Percentiles rank a stretch among this genome's conserved stretches.
phyloP scores from a whole-genome alignment of 352 stramenopile genomes.

The Pythium brachiatum region DNA sequence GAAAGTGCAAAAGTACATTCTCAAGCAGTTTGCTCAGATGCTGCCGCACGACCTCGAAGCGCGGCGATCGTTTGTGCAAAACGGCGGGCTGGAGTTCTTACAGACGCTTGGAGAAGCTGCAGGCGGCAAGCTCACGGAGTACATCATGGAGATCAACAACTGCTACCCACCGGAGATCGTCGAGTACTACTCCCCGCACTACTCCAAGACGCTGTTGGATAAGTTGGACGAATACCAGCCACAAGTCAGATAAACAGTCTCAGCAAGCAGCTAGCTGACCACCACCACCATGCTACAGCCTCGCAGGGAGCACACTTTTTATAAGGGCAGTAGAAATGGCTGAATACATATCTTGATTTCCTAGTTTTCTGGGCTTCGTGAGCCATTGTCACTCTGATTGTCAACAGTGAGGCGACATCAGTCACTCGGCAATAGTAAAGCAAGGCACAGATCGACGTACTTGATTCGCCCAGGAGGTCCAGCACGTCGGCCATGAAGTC shows the following conservation, averaged over 20 bases:
- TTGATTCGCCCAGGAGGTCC: constrained; percentile 80
- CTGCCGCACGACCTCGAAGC: constrained; percentile 93
- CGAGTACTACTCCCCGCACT: constrained; percentile 96
- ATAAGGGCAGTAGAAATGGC: background rate
- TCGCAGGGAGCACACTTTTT: background rate
- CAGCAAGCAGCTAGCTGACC: background rate
- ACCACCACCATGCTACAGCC: background rate
- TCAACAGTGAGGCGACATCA: too few relatives aligned
- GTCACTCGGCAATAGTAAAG: too few relatives aligned
- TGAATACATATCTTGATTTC: constrained; percentile 7
- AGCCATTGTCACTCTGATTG: constrained; percentile 2
- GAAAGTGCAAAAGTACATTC: constrained; percentile 96
- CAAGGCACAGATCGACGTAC: too few relatives aligned
- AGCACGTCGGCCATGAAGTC: constrained; percentile 93
- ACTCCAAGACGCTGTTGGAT: constrained; percentile 94
- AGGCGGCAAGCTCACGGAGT: constrained; percentile 93
- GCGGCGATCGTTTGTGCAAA: constrained; percentile 91
- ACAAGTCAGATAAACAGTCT: constrained; percentile 61
- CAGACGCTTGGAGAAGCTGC: constrained; percentile 91
- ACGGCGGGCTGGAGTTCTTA: constrained; percentile 91
- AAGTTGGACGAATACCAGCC: constrained; percentile 95
- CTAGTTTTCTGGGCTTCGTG: too few relatives aligned
- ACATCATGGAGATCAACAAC: constrained; percentile 95
- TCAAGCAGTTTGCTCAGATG: constrained; percentile 94
- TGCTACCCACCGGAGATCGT: constrained; percentile 96